Percentiles rank a stretch among this genome's conserved stretches.
Evolutionary conservation across 2,329 filamentous ascomycete genomes (phyloP).

Genomic region (Thermothelomyces thermophilus): DNA sequence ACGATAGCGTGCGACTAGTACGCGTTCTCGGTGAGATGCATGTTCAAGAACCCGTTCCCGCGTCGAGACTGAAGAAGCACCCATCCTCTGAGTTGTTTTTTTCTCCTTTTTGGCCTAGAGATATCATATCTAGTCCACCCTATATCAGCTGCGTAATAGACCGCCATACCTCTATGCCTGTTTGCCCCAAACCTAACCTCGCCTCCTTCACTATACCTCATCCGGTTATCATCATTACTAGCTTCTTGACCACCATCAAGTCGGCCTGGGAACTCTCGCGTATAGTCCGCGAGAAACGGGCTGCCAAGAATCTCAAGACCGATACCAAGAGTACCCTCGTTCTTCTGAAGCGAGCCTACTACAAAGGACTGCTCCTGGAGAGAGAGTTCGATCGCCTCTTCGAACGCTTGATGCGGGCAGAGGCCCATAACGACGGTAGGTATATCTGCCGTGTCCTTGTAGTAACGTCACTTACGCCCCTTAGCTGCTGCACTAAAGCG

Average conservation of each 20-base stretch:
- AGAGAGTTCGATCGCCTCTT: constrained; percentile 7
- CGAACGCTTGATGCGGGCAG: constrained; percentile 7
- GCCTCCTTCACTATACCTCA: constrained; percentile 6
- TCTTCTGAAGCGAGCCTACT: constrained; percentile 7
- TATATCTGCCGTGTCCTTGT: background rate
- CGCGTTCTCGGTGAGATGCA: background rate
- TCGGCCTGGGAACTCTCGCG: background rate
- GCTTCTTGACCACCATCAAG: constrained; percentile 4
- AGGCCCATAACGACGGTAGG: constrained; percentile 7
- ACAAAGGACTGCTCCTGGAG: constrained; percentile 9
- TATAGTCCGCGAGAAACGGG: constrained; percentile 6
- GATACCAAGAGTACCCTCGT: constrained; percentile 6
- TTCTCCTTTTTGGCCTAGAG: background rate
- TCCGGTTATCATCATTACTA: background rate
- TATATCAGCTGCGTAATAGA: constrained; percentile 1
- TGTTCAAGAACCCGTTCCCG: background rate
- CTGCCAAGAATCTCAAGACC: constrained; percentile 9
- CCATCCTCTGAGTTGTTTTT: no score
- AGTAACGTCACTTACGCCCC: constrained; percentile 1
- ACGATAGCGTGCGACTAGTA: constrained; percentile 2
- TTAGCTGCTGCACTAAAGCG: background rate
- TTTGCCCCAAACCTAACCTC: background rate
- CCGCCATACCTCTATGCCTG: background rate
- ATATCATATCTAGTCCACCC: background rate
- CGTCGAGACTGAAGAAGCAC: background rate